Conservation (phyloP, 106 monocot genomes). For the Acorus calamus region DNA sequence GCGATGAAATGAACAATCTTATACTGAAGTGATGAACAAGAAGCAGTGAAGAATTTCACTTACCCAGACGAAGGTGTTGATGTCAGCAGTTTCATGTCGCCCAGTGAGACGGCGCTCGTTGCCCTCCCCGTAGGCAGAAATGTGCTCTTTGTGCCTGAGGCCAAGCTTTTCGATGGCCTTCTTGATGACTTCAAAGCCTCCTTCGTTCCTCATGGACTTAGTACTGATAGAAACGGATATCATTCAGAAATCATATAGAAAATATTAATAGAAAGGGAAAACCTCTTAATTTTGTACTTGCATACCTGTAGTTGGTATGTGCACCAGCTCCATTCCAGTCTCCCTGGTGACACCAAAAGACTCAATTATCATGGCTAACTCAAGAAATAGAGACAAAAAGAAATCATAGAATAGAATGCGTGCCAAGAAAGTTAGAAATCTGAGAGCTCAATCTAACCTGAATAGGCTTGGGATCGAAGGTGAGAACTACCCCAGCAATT, state of each 20-base stretch:
- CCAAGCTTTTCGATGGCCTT: conserved; percentile 64
- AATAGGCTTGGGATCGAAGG: conserved; percentile 85
- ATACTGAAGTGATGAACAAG: neutral
- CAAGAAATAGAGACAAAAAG: neutral
- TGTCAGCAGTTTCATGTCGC: conserved; percentile 68
- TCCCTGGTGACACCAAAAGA: conserved; percentile 22
- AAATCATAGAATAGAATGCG: neutral
- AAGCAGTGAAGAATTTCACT: no score
- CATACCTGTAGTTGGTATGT: conserved; percentile 68
- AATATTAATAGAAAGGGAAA: neutral
- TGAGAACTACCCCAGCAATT: conserved; percentile 68
- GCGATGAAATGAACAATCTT: neutral
- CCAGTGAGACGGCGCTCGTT: conserved; percentile 57
- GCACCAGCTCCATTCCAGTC: conserved; percentile 81
- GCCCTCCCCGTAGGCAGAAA: conserved; percentile 62
- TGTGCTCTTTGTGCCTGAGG: conserved; percentile 56
- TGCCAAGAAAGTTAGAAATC: neutral
- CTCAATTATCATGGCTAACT: neutral
- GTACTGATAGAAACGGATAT: conserved; percentile 24
- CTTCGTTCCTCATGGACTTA: conserved; percentile 50
- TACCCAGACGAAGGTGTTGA: conserved; percentile 71
- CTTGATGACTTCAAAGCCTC: conserved; percentile 54
- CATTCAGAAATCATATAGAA: neutral
- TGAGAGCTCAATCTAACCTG: conserved; percentile 19
- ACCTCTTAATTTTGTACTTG: neutral